phyloP scores from a whole-genome alignment of 345 rosid species.

The Gossypium longicalyx region DNA sequence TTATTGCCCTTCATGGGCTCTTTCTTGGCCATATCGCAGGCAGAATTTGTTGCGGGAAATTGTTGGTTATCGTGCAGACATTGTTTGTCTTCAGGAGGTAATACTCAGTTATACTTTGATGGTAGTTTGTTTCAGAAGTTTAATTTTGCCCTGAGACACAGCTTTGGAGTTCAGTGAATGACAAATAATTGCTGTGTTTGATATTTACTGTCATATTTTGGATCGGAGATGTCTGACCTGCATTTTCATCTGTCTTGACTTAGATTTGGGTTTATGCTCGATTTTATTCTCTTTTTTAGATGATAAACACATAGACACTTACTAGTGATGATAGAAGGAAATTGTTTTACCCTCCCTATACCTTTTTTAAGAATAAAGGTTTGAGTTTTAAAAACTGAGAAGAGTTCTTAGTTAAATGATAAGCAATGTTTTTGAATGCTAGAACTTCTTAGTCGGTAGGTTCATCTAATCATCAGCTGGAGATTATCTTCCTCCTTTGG shows the following conservation, averaged over 20 bases:
- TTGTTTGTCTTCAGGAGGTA: slow-evolving; percentile 98
- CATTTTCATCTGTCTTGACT: not conserved
- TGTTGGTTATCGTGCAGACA: slow-evolving; percentile 87
- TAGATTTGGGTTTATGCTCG: not conserved
- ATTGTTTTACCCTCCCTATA: not conserved
- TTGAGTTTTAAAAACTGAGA: too few species aligned
- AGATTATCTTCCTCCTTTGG: not conserved
- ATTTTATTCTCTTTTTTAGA: not conserved
- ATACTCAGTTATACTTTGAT: not conserved
- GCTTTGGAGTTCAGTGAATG: not conserved
- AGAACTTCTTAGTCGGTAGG: not conserved
- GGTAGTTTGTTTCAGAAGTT: slow-evolving; percentile 4
- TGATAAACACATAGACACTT: not conserved
- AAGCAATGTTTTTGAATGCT: not conserved
- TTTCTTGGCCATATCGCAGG: slow-evolving; percentile 92
- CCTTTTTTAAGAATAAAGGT: not conserved
- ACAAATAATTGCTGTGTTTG: not conserved
- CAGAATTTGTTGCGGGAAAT: slow-evolving; percentile 90
- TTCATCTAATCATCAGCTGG: not conserved
- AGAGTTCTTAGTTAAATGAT: not conserved
- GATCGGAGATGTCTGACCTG: not conserved
- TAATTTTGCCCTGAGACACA: not conserved
- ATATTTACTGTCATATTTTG: not conserved
- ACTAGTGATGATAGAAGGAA: not conserved
- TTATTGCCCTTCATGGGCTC: slow-evolving; percentile 98